These are phyloP conservation scores for Margaritispora aquatica DNA, from an alignment of 495 filamentous ascomycete genomes.

Conservation along the genomic window DNA sequence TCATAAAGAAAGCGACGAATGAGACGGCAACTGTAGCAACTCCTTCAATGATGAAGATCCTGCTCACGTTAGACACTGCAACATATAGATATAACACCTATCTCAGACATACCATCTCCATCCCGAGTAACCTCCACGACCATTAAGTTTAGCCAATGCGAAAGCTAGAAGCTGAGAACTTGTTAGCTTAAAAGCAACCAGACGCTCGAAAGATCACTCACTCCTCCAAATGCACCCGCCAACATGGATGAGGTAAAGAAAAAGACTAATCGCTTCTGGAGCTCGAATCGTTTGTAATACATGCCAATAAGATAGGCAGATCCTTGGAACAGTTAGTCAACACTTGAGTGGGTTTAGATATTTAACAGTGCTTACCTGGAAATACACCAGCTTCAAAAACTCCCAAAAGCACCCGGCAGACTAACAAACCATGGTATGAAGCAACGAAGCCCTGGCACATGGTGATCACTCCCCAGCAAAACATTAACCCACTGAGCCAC, in stretches of 20 bases:
- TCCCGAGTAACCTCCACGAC: conserved; percentile 37
- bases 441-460: conserved; percentile 42
- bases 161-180: conserved; percentile 42
- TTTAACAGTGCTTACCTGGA: conserved; percentile 8
- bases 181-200: not conserved
- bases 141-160: conserved; percentile 48
- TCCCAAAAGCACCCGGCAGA: conserved; percentile 48
- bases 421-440: conserved; percentile 29
- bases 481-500: conserved; percentile 76
- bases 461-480: conserved; percentile 55
- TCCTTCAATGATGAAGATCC: conserved; percentile 52
- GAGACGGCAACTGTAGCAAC: conserved; percentile 41
- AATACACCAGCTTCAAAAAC: conserved; percentile 72
- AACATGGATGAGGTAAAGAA: conserved; percentile 51
- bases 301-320: conserved; percentile 43
- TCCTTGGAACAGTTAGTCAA: not conserved
- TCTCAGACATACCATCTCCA: conserved; percentile 35
- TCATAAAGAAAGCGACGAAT: conserved; percentile 24
- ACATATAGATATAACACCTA: no score
- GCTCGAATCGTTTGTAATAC: conserved; percentile 55
- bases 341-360: no score
- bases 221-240: conserved; percentile 52
- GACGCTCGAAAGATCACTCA: conserved; percentile 17
- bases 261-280: conserved; percentile 47
- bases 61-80: no score